These are phyloP conservation scores for Pleurotus giganteus DNA, from an alignment of 768 basidiomycete genomes.

Conservation along the genomic window DNA sequence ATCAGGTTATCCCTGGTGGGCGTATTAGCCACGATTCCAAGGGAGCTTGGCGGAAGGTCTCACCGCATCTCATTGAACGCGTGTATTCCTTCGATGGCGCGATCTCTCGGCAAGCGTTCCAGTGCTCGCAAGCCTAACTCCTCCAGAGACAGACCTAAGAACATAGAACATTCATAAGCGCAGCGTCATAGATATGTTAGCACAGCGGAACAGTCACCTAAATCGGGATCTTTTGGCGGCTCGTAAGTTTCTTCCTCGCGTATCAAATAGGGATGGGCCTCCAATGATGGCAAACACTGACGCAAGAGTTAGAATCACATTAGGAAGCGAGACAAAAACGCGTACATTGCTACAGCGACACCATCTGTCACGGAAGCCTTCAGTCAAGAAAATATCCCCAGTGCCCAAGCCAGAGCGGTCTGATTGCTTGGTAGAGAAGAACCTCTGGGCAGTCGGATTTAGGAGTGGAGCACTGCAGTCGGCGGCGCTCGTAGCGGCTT, in stretches of 20 bases:
- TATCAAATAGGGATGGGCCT: constrained; percentile 56
- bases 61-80: constrained; percentile 86
- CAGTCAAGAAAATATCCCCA: constrained; percentile 75
- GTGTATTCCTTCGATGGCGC: constrained; percentile 78
- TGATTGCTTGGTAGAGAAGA: constrained; percentile 33
- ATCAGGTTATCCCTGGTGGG: constrained; percentile 64
- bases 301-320: constrained; percentile 8
- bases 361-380: constrained; percentile 77
- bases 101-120: constrained; percentile 70
- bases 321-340: constrained; percentile 9
- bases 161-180: constrained; percentile 13
- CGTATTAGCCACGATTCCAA: background rate
- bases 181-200: constrained; percentile 11
- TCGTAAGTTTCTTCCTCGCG: constrained; percentile 84
- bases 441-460: constrained; percentile 42
- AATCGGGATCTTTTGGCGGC: constrained; percentile 85
- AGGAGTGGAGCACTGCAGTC: constrained; percentile 57
- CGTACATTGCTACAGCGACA: constrained; percentile 66
- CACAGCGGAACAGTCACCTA: constrained; percentile 39
- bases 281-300: constrained; percentile 60
- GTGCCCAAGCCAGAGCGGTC: constrained; percentile 38
- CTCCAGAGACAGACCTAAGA: constrained; percentile 70
- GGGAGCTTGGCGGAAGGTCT: constrained; percentile 18
- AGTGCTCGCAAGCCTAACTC: constrained; percentile 83
- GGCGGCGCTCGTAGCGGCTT: constrained; percentile 17